Evolutionary conservation across 352 stramenopile species (phyloP).

Genomic region (Phytopythium boreale): DNA sequence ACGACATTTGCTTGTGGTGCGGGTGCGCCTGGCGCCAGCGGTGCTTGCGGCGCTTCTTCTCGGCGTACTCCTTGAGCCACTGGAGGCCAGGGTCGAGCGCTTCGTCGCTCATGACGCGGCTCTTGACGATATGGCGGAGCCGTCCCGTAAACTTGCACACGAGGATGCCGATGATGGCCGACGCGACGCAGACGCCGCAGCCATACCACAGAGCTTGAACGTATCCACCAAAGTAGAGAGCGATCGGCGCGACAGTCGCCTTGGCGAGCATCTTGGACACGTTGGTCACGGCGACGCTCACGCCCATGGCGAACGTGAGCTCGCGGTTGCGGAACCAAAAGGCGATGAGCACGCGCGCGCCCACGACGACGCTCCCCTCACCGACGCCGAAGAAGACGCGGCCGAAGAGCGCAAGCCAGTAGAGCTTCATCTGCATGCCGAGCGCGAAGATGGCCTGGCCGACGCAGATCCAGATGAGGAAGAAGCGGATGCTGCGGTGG

Average conservation of each 20-base stretch:
- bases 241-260: constrained; percentile 80
- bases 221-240: constrained; percentile 83
- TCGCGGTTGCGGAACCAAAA: constrained; percentile 81
- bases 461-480: constrained; percentile 79
- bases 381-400: constrained; percentile 83
- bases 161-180: constrained; percentile 43
- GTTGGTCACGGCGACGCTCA: constrained; percentile 88
- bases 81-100: constrained; percentile 50
- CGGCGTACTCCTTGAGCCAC: constrained; percentile 71
- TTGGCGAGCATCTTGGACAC: constrained; percentile 91
- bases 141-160: constrained; percentile 59
- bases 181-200: constrained; percentile 53
- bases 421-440: constrained; percentile 66
- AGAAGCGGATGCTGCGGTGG: constrained; percentile 71
- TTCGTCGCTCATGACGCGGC: constrained; percentile 49
- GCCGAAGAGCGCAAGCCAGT: constrained; percentile 77
- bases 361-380: constrained; percentile 78
- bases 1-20: constrained; percentile 44
- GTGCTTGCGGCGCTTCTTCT: constrained; percentile 58
- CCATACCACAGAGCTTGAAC: constrained; percentile 85
- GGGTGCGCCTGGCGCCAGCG: constrained; percentile 29
- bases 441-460: constrained; percentile 78
- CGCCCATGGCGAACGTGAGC: constrained; percentile 88
- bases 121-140: constrained; percentile 65
- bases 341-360: constrained; percentile 75